Conservation (phyloP, 192 early-diverging fungal genomes). For the Thamnidium elegans region DNA sequence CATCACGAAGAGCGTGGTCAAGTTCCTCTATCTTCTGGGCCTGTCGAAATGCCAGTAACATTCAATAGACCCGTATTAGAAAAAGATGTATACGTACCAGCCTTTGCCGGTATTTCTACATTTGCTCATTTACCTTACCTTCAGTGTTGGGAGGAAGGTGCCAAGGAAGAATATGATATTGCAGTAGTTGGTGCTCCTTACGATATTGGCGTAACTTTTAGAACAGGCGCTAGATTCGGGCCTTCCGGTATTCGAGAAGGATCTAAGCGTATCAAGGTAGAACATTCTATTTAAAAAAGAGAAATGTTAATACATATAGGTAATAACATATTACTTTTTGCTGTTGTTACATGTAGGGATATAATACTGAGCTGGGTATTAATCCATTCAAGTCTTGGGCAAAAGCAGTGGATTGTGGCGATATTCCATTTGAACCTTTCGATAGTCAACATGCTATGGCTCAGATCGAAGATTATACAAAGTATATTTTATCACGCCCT, state of each 20-base stretch:
- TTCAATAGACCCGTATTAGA: conserved; percentile 20
- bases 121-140: conserved; percentile 37
- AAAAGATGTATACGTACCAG: conserved; percentile 24
- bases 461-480: conserved; percentile 26
- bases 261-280: conserved; percentile 35
- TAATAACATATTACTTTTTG: not conserved
- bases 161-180: conserved; percentile 34
- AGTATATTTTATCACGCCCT: conserved; percentile 25
- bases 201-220: conserved; percentile 38
- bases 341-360: conserved; percentile 18
- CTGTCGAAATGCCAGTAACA: conserved; percentile 15
- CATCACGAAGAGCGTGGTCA: conserved; percentile 15
- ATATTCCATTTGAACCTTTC: conserved; percentile 35
- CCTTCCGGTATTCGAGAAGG: conserved; percentile 33
- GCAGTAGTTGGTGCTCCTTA: conserved; percentile 34
- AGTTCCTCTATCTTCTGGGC: conserved; percentile 19
- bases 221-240: conserved; percentile 38
- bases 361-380: conserved; percentile 24
- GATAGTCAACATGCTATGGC: conserved; percentile 29
- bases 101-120: conserved; percentile 34
- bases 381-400: conserved; percentile 36
- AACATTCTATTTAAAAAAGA: not conserved
- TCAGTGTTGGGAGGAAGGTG: conserved; percentile 29
- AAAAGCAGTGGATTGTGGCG: conserved; percentile 32
- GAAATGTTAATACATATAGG: too few relatives aligned